Conservation (phyloP, 345 rosid genomes). For the Lenwebbia sp. region DNA sequence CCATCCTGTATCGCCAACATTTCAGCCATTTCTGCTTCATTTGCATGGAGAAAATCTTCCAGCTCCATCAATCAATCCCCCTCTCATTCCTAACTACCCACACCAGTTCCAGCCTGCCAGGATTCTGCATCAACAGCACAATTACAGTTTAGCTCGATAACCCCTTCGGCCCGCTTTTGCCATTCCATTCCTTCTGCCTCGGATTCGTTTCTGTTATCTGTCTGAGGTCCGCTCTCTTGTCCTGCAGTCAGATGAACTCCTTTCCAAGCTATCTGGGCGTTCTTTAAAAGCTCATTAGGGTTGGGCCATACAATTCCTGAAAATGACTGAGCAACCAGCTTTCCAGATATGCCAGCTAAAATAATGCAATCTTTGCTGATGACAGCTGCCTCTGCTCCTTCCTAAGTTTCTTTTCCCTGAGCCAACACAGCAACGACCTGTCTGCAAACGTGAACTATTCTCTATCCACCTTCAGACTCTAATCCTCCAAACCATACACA, state of each 20-base stretch:
- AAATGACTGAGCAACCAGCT: background rate
- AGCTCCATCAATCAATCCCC: background rate
- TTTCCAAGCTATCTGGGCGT: background rate
- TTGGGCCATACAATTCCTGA: background rate
- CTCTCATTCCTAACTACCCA: background rate
- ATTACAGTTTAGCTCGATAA: background rate
- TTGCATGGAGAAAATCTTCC: background rate
- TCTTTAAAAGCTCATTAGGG: background rate
- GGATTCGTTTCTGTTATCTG: background rate
- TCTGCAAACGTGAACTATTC: too few species aligned
- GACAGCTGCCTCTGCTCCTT: background rate
- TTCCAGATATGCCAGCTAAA: background rate
- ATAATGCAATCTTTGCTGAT: background rate
- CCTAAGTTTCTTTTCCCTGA: too few species aligned
- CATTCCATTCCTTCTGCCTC: background rate
- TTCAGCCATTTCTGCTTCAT: background rate
- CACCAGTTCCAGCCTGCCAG: background rate
- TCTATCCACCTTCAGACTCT: too few species aligned
- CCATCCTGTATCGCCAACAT: background rate
- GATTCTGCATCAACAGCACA: background rate
- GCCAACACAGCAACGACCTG: too few species aligned
- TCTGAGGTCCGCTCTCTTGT: background rate
- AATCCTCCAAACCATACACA: too few species aligned
- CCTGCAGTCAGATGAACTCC: background rate
- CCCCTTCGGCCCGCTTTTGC: background rate